Conservation (phyloP, 192 early-diverging fungal species). For the Umbelopsis sp. region DNA sequence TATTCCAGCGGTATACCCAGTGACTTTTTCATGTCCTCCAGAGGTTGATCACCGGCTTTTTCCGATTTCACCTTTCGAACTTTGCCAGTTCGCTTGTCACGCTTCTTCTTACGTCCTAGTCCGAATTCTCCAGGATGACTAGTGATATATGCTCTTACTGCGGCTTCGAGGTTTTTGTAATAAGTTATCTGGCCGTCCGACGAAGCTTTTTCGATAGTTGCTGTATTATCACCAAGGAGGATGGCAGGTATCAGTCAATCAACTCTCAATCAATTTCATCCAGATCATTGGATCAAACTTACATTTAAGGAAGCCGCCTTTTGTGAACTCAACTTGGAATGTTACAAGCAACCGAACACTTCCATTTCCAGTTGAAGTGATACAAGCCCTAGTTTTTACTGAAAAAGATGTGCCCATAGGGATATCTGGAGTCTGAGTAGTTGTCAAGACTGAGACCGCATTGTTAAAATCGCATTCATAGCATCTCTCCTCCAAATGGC, state of each 20-base stretch:
- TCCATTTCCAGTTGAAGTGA: constrained; percentile 49
- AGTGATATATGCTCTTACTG: constrained; percentile 48
- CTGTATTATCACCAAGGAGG: neutral
- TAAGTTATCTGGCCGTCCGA: constrained; percentile 41
- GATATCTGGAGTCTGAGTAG: constrained; percentile 58
- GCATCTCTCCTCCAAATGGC: constrained; percentile 50
- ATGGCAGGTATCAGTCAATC: neutral
- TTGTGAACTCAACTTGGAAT: constrained; percentile 53
- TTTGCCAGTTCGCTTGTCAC: constrained; percentile 17
- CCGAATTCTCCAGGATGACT: constrained; percentile 39
- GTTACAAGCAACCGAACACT: constrained; percentile 50
- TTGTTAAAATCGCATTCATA: constrained; percentile 47
- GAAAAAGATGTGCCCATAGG: constrained; percentile 56
- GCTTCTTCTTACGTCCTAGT: neutral
- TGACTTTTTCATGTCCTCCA: neutral
- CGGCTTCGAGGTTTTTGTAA: constrained; percentile 43
- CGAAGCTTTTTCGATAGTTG: constrained; percentile 43
- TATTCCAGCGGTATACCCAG: neutral
- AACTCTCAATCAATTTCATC: neutral
- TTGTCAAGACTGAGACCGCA: constrained; percentile 48
- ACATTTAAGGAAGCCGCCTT: constrained; percentile 55
- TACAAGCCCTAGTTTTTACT: constrained; percentile 57
- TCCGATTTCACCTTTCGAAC: neutral
- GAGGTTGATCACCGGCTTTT: neutral
- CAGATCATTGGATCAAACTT: constrained; percentile 29